phyloP scores from a whole-genome alignment of 202 grass and related monocot genomes.

The Cymbopogon flexuosus region DNA sequence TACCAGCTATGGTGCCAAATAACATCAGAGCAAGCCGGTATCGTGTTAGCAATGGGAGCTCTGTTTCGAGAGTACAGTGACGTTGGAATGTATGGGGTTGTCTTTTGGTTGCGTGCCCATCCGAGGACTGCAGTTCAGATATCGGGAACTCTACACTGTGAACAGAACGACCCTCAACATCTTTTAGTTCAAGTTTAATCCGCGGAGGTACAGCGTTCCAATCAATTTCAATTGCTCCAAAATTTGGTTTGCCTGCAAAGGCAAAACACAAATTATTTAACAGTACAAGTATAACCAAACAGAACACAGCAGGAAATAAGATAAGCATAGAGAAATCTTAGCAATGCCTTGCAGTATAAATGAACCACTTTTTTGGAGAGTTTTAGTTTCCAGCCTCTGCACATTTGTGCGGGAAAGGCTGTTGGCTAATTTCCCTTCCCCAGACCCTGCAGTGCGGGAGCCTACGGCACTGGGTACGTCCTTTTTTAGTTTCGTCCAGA shows the following conservation, averaged over 20 bases:
- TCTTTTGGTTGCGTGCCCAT: not conserved
- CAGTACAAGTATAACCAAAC: not conserved
- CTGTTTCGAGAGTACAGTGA: slow-evolving; percentile 51
- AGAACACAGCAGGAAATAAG: slow-evolving; percentile 11
- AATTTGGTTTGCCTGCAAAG: slow-evolving; percentile 70
- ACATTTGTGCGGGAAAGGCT: no score
- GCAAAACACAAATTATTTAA: slow-evolving; percentile 13
- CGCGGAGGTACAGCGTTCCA: slow-evolving; percentile 49
- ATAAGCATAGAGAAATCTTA: slow-evolving; percentile 15
- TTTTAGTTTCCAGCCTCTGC: not conserved
- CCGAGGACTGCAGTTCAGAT: slow-evolving; percentile 47
- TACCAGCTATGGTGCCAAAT: slow-evolving; percentile 53
- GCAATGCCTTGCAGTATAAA: not conserved
- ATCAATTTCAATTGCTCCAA: slow-evolving; percentile 80
- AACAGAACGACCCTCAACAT: slow-evolving; percentile 50
- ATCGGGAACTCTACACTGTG: slow-evolving; percentile 53
- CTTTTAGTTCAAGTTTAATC: slow-evolving; percentile 69
- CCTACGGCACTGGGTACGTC: no score
- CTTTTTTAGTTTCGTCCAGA: slow-evolving; percentile 7
- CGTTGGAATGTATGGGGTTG: slow-evolving; percentile 15
- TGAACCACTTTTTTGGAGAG: not conserved
- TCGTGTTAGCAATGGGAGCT: slow-evolving; percentile 52
- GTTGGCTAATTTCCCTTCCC: no score
- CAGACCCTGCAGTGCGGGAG: no score
- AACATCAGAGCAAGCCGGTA: slow-evolving; percentile 53